Evolutionary conservation across 306 rosid genomes (phyloP).

Genomic region (Mimosa pudica): DNA sequence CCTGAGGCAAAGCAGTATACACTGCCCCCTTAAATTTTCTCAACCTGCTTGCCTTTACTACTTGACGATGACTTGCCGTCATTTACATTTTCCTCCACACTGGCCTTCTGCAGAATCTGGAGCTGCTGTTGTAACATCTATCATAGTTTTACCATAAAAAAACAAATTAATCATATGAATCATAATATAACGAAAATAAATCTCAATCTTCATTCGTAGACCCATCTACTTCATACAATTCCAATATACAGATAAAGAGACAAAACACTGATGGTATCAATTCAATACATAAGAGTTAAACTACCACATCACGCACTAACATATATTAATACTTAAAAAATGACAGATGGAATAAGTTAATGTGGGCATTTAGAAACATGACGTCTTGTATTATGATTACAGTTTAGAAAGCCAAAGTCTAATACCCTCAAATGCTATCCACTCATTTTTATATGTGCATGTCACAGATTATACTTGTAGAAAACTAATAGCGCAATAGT

Average conservation of each 20-base stretch:
- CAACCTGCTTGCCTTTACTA: conserved; percentile 60
- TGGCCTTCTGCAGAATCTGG: conserved; percentile 53
- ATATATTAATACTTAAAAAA: background rate
- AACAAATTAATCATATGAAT: background rate
- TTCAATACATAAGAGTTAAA: background rate
- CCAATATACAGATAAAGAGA: conserved; percentile 4
- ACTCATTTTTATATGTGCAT: background rate
- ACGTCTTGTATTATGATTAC: background rate
- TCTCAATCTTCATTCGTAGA: conserved; percentile 12
- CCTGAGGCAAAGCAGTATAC: conserved; percentile 27
- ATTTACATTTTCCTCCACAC: conserved; percentile 38
- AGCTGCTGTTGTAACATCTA: conserved; percentile 72
- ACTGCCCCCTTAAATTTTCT: conserved; percentile 33
- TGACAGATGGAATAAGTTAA: background rate
- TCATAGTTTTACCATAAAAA: background rate
- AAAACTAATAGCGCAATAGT: background rate
- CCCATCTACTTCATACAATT: conserved; percentile 18
- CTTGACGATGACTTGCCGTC: conserved; percentile 40
- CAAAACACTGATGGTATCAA: background rate
- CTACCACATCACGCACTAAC: background rate
- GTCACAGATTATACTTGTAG: conserved; percentile 8
- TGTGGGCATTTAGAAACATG: background rate
- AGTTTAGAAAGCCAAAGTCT: background rate
- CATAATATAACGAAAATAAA: background rate
- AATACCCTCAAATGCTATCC: background rate